phyloP scores from a whole-genome alignment of 164 flowering plant species.

The Protea cynaroides region DNA sequence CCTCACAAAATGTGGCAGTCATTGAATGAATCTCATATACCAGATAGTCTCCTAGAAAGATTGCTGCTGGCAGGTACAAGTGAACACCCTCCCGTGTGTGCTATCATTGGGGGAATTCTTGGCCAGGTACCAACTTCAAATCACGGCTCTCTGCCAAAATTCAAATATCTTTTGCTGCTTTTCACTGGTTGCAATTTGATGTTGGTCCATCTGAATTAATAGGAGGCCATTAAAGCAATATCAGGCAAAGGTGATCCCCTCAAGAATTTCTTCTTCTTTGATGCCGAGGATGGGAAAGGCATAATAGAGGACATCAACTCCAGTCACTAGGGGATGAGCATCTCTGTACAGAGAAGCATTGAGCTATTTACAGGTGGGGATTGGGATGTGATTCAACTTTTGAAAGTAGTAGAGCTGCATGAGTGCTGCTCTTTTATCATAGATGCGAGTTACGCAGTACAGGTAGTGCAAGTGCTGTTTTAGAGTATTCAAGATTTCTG shows the following conservation, averaged over 20 bases:
- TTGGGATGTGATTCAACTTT: background rate
- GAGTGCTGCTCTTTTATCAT: background rate
- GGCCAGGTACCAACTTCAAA: conserved; percentile 61
- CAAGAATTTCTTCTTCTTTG: conserved; percentile 90
- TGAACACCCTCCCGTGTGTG: conserved; percentile 95
- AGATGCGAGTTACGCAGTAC: background rate
- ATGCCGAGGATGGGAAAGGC: conserved; percentile 86
- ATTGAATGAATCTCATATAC: conserved; percentile 58
- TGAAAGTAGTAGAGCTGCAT: background rate
- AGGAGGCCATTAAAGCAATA: conserved; percentile 96
- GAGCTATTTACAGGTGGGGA: background rate
- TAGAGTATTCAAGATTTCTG: too few species aligned
- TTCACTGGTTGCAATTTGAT: background rate
- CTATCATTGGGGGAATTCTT: conserved; percentile 83
- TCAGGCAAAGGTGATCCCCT: conserved; percentile 95
- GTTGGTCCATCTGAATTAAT: conserved; percentile 3
- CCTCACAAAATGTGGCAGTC: conserved; percentile 34
- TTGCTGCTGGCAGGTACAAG: conserved; percentile 36
- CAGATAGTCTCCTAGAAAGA: conserved; percentile 70
- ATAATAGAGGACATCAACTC: conserved; percentile 63
- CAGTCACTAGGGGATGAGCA: conserved; percentile 9
- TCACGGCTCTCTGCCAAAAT: background rate
- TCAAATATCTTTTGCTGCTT: background rate
- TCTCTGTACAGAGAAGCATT: background rate
- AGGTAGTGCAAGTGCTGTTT: too few species aligned